phyloP scores from a whole-genome alignment of 2,329 filamentous ascomycete species.

The Plectosphaerella cucumerina region DNA sequence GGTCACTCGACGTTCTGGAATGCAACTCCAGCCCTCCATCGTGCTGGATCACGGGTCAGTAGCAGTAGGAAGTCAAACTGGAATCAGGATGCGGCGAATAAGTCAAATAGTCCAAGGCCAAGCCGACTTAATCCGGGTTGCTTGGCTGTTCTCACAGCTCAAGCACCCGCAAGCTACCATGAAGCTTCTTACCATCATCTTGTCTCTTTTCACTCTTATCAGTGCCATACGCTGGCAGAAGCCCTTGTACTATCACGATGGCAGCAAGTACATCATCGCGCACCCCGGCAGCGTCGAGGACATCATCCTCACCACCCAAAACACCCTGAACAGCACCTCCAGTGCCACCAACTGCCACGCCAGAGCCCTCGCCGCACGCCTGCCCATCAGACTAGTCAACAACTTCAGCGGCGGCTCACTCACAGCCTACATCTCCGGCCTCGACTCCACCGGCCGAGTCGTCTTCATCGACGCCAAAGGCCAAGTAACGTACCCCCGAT shows the following conservation, averaged over 20 bases:
- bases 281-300: conserved; percentile 23
- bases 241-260: neutral
- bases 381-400: conserved; percentile 35
- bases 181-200: too few relatives aligned
- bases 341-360: neutral
- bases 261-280: conserved; percentile 21
- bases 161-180: too few relatives aligned
- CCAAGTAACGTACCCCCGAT: conserved; percentile 35
- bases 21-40: too few relatives aligned
- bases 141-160: too few relatives aligned
- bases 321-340: conserved; percentile 33
- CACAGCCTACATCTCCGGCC: conserved; percentile 41
- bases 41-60: too few relatives aligned
- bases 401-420: conserved; percentile 32
- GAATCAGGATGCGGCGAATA: too few relatives aligned
- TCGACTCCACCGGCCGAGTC: conserved; percentile 31
- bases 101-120: too few relatives aligned
- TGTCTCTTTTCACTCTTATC: too few relatives aligned
- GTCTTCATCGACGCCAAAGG: conserved; percentile 40
- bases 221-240: too few relatives aligned
- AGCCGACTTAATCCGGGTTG: too few relatives aligned
- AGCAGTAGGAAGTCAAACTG: too few relatives aligned
- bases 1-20: too few relatives aligned
- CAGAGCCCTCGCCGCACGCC: conserved; percentile 4
- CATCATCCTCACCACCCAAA: conserved; percentile 29